Evolutionary conservation across 805 yeast genomes (phyloP), one percentile per base, ranked within the genome.

Genomic region (Suhomyces xylopsoci): DNA sequence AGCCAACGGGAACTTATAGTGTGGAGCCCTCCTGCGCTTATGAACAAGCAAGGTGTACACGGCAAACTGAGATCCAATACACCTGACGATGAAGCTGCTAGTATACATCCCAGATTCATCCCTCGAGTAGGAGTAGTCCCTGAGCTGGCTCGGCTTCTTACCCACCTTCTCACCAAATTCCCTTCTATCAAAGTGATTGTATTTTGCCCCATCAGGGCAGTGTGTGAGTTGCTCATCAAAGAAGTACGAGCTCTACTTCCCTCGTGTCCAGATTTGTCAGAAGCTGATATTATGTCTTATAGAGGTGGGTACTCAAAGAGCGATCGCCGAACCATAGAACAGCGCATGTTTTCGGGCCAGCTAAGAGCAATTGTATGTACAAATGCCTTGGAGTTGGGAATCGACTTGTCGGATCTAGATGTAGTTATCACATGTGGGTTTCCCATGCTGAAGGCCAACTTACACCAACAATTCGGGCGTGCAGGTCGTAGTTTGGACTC

Each of bases 391-490:
- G 99, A 94, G 64, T 78, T 94, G 47, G 99, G 99, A 54, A 89
- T 94, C 49, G 99, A 94, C 74, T 87, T 94, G 55, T 96, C 98
- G 48, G 88, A 87, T 12, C 73, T 94, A 46, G 99, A 94, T 68
- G 91, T 96, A 0, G 98, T 92, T 0, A 70, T 94, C 2, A 83
- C 91, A 72, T 90, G 96, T 62, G 98, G 98, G 0, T 94, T 94
- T 57, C 99, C 99, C 0, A 73, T 83, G 19, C 88, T 96, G 50
- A 78, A 91, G 54, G 85, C 96, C 48, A 90, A 90, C 55, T 81
- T 94, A 64, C 90, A 92, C 60, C 99, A 94, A 69, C 99, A 94
- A 64, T 87, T 94, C 73, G 99, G 99, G 36, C 79, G 99, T 63
- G 98, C 97, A 0, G 99, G 99, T 15, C 78, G 99, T 66, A 83